Evolutionary conservation across 192 early-diverging fungal genomes (phyloP), one percentile per base, ranked within the genome.

Genomic region (Phycomyces blakesleeanus): DNA sequence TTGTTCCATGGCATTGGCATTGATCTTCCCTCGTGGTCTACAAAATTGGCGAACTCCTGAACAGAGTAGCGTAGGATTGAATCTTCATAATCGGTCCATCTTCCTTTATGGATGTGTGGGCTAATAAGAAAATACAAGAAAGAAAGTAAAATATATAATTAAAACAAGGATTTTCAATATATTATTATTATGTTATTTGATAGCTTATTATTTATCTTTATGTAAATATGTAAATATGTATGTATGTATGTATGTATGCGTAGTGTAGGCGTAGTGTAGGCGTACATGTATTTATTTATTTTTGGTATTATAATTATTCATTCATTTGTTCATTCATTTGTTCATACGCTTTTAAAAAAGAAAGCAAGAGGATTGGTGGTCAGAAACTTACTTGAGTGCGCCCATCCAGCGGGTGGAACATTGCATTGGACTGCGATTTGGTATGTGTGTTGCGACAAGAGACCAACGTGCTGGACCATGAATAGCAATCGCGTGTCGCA

Each of bases 391-490:
- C 74, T 80, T 80, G 39, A 80, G 63, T 21, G 78, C 75, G 26
- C 78, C 75, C 24, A 80, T 64, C 75, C 75, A 80, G 11, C 78
- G 65, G 4, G 78, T 80, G 4, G 78, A 80, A 55, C 78, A 80
- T 63, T 80, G 78, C 78, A 80, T 80, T 1, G 78, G 78, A 15
- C 75, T 80, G 42, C 78, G 63, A 63, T 80, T 80, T 0, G 78
- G 78, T 18, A 80, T 72, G 24, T 80, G 78, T 11, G 78, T 60
- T 18, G 78, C 78, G 38, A 80, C 73, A 24, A 77, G 57, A 14
- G 78, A 76, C 78, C 78, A 80, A 57, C 76, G 76, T 55, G 76
- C 72, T 50, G 78, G 75, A 0, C 78, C 78, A 60, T 80, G 73
- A 8, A 76, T 52, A 16, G 44, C 57, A n/a, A 80, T 72, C 9